phyloP scores from a whole-genome alignment of 2,329 filamentous ascomycete species.

The Calonectria hongkongensis region DNA sequence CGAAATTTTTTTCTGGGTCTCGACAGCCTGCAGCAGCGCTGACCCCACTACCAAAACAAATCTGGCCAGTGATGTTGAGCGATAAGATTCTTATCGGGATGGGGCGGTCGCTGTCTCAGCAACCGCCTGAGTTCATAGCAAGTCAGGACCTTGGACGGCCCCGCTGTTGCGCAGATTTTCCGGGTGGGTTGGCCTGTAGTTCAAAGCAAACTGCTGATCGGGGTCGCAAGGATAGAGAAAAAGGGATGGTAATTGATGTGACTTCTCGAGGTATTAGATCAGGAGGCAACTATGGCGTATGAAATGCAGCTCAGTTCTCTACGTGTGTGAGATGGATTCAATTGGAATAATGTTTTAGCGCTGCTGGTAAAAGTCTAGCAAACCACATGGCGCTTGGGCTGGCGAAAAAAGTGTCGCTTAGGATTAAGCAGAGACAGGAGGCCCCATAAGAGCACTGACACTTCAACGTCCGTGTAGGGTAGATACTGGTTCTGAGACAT shows the following conservation, averaged over 20 bases:
- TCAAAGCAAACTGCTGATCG: constrained; percentile 39
- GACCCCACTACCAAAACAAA: constrained; percentile 45
- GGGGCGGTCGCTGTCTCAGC: constrained; percentile 58
- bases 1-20: constrained; percentile 60
- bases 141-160: constrained; percentile 36
- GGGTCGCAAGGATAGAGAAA: not conserved
- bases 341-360: not conserved
- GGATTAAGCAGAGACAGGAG: not conserved
- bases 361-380: not conserved
- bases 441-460: too few species aligned
- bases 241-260: too few species aligned
- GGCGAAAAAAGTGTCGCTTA: too few species aligned
- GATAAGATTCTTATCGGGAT: constrained; percentile 59
- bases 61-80: constrained; percentile 51
- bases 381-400: constrained; percentile 8
- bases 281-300: too few species aligned
- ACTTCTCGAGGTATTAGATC: not conserved
- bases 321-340: not conserved
- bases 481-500: too few species aligned
- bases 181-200: constrained; percentile 18
- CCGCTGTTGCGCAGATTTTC: constrained; percentile 52
- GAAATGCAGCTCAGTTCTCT: not conserved
- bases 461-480: not conserved
- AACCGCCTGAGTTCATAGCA: constrained; percentile 47
- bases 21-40: constrained; percentile 30